Base-by-base conservation (phyloP, 768 basidiomycete species). In the Lactarius psammicola region DNA sequence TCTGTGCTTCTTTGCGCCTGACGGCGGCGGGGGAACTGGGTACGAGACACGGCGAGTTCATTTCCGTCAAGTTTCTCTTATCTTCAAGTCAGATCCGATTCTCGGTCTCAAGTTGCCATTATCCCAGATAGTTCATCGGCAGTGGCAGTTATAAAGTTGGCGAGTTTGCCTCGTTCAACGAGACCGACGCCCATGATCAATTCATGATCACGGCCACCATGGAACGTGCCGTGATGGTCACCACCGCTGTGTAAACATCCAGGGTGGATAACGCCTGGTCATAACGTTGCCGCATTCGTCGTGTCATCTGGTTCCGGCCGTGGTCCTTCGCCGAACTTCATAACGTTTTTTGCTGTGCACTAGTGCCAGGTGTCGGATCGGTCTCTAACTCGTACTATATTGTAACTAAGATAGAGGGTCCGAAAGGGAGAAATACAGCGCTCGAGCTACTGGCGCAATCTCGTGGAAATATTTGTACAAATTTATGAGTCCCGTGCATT, bases 1-100 rank as follows among this genome's bases (percentile, higher is more conserved):
- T 13, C 2, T 0, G 46, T 23, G n/a, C 46, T 63, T 63, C 62
- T 63, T 63, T 63, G 55, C 62, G 62, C 62, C 62, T 44, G 61
- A 44, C 20, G 56, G 44, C 20, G 55, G 46, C 18, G 46, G 63
- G 36, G 36, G 63, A 38, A 26, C 63, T 63, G 63, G 63, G 63
- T 64, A 64, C 56, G 63, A 62, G 38, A 15, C 26, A 23, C 26
- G 20, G 49, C 26, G 26, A 26, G 31, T 40, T 54, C 36, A 55
- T 56, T 26, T 49, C 46, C 46, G 23, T 42, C 18, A 2, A 6
- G 18, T 42, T 18, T 15, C 40, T 18, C 40, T 17, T 18, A 15
- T 15, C 17, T 18, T 42, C 2, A 42, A 42, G 40, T 8, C 15
- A 42, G 18, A 42, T 42, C 40, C 40, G 40, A 5, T 42, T 18